A percentile compares a stretch with the other conserved stretches of the same genome.
These are phyloP conservation scores for Colletotrichum simmondsii DNA, from an alignment of 2,329 filamentous ascomycete species.

Conservation along the genomic window DNA sequence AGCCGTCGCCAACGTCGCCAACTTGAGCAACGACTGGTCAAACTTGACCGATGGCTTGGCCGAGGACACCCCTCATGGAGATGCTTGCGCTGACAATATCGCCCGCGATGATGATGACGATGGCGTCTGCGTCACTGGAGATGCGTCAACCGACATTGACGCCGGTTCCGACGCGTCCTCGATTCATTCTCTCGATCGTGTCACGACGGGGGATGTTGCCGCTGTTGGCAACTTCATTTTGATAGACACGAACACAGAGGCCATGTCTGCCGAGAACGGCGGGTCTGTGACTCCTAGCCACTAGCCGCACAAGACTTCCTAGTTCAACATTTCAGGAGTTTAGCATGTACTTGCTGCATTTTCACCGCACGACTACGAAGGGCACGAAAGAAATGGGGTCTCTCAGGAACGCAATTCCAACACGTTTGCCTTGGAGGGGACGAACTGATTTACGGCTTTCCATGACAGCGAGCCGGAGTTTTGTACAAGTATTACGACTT, in stretches of 20 bases:
- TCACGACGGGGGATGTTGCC: neutral
- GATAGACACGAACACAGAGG: neutral
- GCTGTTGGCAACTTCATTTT: conserved; percentile 12
- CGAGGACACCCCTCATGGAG: neutral
- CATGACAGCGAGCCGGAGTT: conserved; percentile 8
- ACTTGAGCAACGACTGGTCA: neutral
- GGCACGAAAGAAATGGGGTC: neutral
- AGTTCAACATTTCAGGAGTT: neutral
- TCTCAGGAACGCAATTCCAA: neutral
- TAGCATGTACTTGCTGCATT: neutral
- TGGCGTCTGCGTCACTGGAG: neutral
- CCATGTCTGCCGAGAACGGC: conserved; percentile 22
- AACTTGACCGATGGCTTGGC: neutral
- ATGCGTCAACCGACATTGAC: neutral
- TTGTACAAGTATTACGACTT: conserved; percentile 23
- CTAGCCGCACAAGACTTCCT: neutral
- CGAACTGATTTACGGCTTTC: neutral
- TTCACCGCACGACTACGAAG: neutral
- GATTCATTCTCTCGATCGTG: neutral
- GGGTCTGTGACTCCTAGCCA: neutral
- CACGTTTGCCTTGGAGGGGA: neutral
- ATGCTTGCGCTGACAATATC: neutral
- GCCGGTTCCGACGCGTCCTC: neutral
- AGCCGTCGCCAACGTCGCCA: conserved; percentile 12
- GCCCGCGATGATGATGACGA: neutral